Base-by-base conservation (phyloP, 2,329 filamentous ascomycete species). In the Neonectria hederae region DNA sequence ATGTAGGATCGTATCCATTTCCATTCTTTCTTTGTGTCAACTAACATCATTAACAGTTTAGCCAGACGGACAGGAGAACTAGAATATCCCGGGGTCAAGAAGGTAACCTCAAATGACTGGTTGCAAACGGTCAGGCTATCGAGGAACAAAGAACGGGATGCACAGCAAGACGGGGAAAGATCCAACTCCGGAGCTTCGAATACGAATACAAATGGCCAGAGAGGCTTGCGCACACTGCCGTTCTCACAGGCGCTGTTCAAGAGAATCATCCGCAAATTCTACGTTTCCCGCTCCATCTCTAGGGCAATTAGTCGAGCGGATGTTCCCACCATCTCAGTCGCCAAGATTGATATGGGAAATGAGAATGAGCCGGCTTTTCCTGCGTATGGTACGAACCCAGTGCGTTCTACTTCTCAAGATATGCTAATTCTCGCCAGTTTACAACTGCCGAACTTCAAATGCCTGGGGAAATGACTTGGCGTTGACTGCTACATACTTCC, bases 391-490 rank as follows among this genome's bases (percentile, higher is more conserved):
- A 26, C 2, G 38, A 42, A 19, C 9, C 7, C 8, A n/a, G 19
- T 28, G 5, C 5, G 6, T 6, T 17, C 26, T 2, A n/a, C 2
- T 0, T 26, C 1, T 21, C 1, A 10, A 40, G 7, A n/a, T 8
- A 3, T 53, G 35, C 3, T 59, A n/a, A 24, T 1, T 6, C 1
- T 10, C 10, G 11, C 3, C 3, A 67, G 63, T 65, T 0, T 67
- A 65, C 5, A 65, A 63, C 3, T 43, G 51, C 10, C 54, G 65
- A 0, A 60, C 65, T 2, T 63, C 65, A 0, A 59, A 62, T 22
- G 45, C 55, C 17, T 67, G 65, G 63, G 46, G 51, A 1, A 7
- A 3, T 0, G 65, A 67, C 11, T 58, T 67, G 1, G 63, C 63
- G 0, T 11, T 63, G 3, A 52, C 63, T 1, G 54, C 55, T 0